Evolutionary conservation across 2,329 filamentous ascomycete species (phyloP).

Genomic region (Leptoxyphium fumago): DNA sequence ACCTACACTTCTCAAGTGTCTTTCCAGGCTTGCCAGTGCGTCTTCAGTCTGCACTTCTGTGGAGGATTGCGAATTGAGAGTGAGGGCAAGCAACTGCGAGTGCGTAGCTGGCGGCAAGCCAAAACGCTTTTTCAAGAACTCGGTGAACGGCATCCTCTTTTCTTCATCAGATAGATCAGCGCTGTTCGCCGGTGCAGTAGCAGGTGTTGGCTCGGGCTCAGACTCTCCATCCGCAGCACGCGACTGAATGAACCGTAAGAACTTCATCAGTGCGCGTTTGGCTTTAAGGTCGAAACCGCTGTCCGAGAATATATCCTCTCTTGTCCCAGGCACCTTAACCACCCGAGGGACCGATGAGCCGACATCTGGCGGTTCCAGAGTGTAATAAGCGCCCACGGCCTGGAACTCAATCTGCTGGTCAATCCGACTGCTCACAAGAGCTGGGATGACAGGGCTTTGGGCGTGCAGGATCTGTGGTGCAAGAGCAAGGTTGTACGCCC

Average conservation of each 20-base stretch:
- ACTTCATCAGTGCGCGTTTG: constrained; percentile 84
- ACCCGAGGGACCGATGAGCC: constrained; percentile 26
- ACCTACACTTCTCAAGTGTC: constrained; percentile 75
- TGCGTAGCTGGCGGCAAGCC: constrained; percentile 49
- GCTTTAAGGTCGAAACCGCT: constrained; percentile 60
- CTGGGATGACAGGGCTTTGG: constrained; percentile 59
- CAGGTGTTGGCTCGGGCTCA: constrained; percentile 25
- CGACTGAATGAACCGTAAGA: constrained; percentile 72
- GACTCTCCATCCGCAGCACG: constrained; percentile 40
- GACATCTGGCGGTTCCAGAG: constrained; percentile 33
- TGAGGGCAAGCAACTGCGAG: constrained; percentile 52
- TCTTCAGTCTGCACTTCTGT: constrained; percentile 46
- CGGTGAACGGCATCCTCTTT: constrained; percentile 39
- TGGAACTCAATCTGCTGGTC: constrained; percentile 87
- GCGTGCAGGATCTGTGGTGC: constrained; percentile 80
- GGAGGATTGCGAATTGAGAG: constrained; percentile 49
- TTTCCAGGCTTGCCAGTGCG: constrained; percentile 58
- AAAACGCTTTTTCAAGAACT: constrained; percentile 43
- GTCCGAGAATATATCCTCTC: constrained; percentile 82
- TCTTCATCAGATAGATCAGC: constrained; percentile 24
- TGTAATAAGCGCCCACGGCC: constrained; percentile 84
- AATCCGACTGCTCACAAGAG: constrained; percentile 76
- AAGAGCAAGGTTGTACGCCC: constrained; percentile 69
- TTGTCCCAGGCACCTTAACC: constrained; percentile 65
- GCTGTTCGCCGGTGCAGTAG: constrained; percentile 39